Evolutionary conservation across 208 protist genomes (phyloP).

Genomic region (Trypanosoma lewisi): DNA sequence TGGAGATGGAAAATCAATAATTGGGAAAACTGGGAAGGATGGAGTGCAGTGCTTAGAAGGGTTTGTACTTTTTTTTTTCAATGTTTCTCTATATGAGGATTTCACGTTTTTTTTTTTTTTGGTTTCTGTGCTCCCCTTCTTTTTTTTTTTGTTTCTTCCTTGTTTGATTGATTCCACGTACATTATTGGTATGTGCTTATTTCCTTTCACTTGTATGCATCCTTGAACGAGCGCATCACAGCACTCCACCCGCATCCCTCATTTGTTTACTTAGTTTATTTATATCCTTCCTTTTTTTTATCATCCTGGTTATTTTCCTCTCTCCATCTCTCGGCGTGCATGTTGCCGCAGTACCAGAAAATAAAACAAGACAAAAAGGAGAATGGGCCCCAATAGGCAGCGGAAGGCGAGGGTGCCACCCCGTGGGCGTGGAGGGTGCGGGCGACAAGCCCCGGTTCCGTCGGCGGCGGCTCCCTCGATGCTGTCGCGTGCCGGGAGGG

Average conservation of each 20-base stretch:
- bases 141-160: conserved; percentile 12
- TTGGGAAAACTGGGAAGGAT: neutral
- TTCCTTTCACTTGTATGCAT: neutral
- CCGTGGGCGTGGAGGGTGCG: conserved; percentile 30
- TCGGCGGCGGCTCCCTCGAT: conserved; percentile 52
- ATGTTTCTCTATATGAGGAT: too few relatives aligned
- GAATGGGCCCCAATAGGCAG: conserved; percentile 82
- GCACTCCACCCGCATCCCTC: too few relatives aligned
- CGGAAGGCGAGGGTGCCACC: conserved; percentile 35
- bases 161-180: neutral
- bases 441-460: conserved; percentile 22
- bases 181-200: neutral
- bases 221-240: too few relatives aligned
- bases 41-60: too few relatives aligned
- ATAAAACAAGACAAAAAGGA: too few relatives aligned
- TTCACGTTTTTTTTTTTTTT: neutral
- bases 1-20: neutral
- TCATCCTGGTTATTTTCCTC: neutral
- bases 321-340: neutral
- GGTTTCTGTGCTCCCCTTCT: neutral
- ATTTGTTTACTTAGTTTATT: neutral
- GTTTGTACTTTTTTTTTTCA: too few relatives aligned
- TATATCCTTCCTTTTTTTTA: conserved; percentile 3
- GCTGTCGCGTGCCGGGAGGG: conserved; percentile 63
- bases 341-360: neutral